Percentiles rank a stretch among this genome's conserved stretches.
phyloP scores from a whole-genome alignment of 2,329 filamentous ascomycete species.

The Coniochaeta sp. region DNA sequence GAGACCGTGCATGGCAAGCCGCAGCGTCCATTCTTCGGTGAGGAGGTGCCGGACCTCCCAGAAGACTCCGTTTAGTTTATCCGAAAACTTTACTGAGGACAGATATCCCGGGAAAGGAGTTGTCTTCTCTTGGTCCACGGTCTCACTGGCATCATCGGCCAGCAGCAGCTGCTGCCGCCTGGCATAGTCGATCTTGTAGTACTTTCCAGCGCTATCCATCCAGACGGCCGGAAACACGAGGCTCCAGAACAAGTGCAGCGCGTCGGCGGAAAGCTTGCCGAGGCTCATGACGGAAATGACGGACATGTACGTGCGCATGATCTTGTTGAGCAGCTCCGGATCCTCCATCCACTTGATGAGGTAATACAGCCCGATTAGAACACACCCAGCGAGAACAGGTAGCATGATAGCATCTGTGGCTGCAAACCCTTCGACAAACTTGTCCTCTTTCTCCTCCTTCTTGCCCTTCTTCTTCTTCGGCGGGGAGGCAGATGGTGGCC shows the following conservation, averaged over 20 bases:
- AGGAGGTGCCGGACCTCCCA: conserved; percentile 48
- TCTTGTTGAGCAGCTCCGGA: conserved; percentile 71
- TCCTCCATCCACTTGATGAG: conserved; percentile 86
- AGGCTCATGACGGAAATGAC: conserved; percentile 72
- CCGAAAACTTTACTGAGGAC: conserved; percentile 20
- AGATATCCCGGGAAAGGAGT: conserved; percentile 32
- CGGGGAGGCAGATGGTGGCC: conserved; percentile 71
- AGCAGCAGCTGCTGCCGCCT: conserved; percentile 28
- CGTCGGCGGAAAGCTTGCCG: conserved; percentile 66
- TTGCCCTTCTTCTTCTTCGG: conserved; percentile 35
- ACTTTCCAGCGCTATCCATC: conserved; percentile 31
- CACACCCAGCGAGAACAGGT: conserved; percentile 67
- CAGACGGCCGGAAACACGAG: conserved; percentile 71
- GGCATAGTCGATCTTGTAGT: conserved; percentile 39
- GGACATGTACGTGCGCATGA: conserved; percentile 79
- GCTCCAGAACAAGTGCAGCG: conserved; percentile 54
- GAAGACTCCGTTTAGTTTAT: conserved; percentile 19
- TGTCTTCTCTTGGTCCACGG: conserved; percentile 19
- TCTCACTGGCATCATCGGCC: conserved; percentile 14
- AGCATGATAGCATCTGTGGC: conserved; percentile 79
- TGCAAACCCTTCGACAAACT: conserved; percentile 54
- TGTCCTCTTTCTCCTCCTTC: conserved; percentile 42
- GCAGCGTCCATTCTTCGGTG: conserved; percentile 43
- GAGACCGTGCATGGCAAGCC: conserved; percentile 45
- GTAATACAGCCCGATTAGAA: conserved; percentile 71